Evolutionary conservation across 257 asterid genomes (phyloP), one percentile per base, ranked within the genome.

Genomic region (Solanum pennellii): DNA sequence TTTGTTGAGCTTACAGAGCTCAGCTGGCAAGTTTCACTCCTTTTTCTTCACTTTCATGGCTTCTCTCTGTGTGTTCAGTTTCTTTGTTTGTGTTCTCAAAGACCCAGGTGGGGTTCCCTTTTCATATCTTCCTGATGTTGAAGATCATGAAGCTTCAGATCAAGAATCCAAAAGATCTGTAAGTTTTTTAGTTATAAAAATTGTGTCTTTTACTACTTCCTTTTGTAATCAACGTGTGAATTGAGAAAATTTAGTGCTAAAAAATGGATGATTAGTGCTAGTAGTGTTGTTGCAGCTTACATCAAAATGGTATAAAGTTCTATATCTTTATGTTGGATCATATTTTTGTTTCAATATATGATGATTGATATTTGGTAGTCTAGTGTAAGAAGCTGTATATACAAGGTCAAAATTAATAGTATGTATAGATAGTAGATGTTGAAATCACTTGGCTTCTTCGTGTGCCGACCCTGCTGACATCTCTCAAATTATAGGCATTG

Each of bases 81-180:
- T 92, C 82, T n/a, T 89, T 39, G 91, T 91, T 41, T 93, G 96
- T 89, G 92, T 91, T 88, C 86, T 93, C 18, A 68, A 91, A 83
- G 96, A 93, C 87, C 98, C 96, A 33, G 98, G 98, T 59, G 91
- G 91, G 56, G 93, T 94, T 76, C 96, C 96, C 75, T 86, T 96
- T 27, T 90, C 92, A 14, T 94, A 89, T 86, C 82, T 92, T 3
- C 92, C 91, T 45, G 93, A 91, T 86, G 89, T 91, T 86, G 93
- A 91, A 59, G 90, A 90, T 20, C 89, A 44, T 33, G 89, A 83
- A 44, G 20, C 85, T 14, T 83, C 91, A 45, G 88, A 89, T 89
- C 90, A 91, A 91, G 92, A 91, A 87, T 72, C 87, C 85, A 91
- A 87, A 68, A 88, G 77, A 69, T n/a, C 86, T 86, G 91, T 91